A percentile compares a stretch with the other conserved stretches of the same genome.
Conservation (phyloP, 2,329 filamentous ascomycete genomes). For the Aspergillus terreus region DNA sequence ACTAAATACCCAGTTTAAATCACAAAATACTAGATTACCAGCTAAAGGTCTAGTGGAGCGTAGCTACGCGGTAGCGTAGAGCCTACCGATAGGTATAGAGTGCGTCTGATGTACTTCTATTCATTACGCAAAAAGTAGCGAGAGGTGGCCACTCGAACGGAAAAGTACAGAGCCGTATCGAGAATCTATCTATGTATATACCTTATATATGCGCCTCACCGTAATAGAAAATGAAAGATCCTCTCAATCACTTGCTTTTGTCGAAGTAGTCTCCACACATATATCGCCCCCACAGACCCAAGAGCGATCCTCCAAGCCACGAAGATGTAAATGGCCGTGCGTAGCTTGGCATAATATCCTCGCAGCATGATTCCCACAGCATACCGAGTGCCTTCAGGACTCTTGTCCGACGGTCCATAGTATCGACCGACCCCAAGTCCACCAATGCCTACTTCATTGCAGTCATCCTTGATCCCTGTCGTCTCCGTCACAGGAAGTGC, state of each 20-base stretch:
- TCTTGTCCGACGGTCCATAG: slow-evolving; percentile 23
- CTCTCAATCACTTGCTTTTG: slow-evolving; percentile 6
- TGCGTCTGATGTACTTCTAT: too few species aligned
- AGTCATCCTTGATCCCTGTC: slow-evolving; percentile 19
- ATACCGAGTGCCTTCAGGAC: slow-evolving; percentile 27
- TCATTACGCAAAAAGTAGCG: too few species aligned
- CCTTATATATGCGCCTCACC: not conserved
- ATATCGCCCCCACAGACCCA: slow-evolving; percentile 27
- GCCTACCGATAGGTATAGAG: too few species aligned
- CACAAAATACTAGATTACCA: too few species aligned
- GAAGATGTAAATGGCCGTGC: slow-evolving; percentile 38
- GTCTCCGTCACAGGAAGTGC: slow-evolving; percentile 24
- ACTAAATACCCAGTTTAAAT: too few species aligned
- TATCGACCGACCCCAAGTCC: slow-evolving; percentile 35
- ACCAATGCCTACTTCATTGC: slow-evolving; percentile 37
- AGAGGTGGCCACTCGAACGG: too few species aligned
- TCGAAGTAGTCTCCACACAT: slow-evolving; percentile 27
- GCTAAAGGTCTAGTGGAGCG: too few species aligned
- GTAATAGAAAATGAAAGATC: not conserved
- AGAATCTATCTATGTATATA: not conserved
- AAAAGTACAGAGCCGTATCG: not conserved
- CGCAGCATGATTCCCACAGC: slow-evolving; percentile 40
- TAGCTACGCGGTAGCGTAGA: too few species aligned
- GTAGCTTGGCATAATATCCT: slow-evolving; percentile 42
- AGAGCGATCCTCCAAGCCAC: slow-evolving; percentile 35